Base-by-base conservation (phyloP, 768 basidiomycete genomes). In the Pholiota microspora region DNA sequence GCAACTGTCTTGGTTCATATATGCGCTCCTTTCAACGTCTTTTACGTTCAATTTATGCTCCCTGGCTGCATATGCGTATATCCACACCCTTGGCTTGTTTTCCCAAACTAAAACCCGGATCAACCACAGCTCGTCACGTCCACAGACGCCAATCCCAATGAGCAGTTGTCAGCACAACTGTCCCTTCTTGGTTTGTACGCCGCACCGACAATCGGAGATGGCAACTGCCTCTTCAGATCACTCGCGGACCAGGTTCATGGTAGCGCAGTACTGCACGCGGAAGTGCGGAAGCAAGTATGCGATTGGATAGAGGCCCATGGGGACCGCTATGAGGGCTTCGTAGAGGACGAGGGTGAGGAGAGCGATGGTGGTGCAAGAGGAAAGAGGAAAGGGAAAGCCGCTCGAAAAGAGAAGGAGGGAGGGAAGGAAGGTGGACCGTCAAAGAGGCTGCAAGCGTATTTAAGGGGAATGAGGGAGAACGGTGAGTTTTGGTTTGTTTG, bases 191-290 rank as follows among this genome's bases (percentile, higher is more conserved):
- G 92, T 2, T 77, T 95, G 7, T 95, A 95, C 67, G 88, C 93
- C n/a, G 89, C 90, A 2, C 77, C 84, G 59, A 95, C 90, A 15
- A 70, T 92, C 38, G 93, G 92, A 48, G 90, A 96, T 69, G 94
- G 94, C 45, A 96, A 95, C 72, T 97, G 94, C 70, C 82, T 97
- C 59, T 97, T 95, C 71, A 86, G 93, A 44, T 92, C 94, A 0
- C 78, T 95, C 51, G 86, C 88, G 44, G 94, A 96, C 71, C 94
- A 96, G 68, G 76, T 93, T 15, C 84, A 87, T 60, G 94, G 94
- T 56, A 78, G 87, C 2, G 83, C 86, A 10, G 78, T 83, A 10
- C 74, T 78, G 50, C 93, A 96, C 60, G 69, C 77, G 32, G 78
- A 82, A 54, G 77, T 95, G 21, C 78, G 94, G 45, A 70, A 78